Base-by-base conservation (phyloP, 2,329 filamentous ascomycete genomes). In the Paecilomyces sp. region DNA sequence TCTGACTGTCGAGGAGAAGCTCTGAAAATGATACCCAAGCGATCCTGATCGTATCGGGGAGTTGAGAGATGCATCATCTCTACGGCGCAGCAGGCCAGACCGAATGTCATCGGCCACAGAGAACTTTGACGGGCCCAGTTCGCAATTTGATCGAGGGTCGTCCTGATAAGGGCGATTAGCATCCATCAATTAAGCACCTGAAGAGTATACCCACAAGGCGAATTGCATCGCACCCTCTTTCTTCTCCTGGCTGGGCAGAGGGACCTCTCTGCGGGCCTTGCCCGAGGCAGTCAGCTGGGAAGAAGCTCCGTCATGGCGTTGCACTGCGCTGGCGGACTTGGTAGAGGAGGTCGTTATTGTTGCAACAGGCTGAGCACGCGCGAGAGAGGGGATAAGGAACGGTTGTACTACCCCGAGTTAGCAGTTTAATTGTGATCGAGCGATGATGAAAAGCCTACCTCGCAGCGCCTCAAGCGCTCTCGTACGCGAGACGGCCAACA, bases 21-120 rank as follows among this genome's bases (percentile, higher is more conserved):
- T 69, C 90, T 87, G 85, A 93, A 93, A 75, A 93, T 93, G 74
- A 94, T 93, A 67, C 90, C 90, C 63, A 92, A 82, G 41, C 90
- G 85, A 79, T 95, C 91, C 75, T 95, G 91, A 73, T 95, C 91
- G 83, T 95, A 95, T 60, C 91, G 89, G 34, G 91, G 91, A 57
- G 90, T 92, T 52, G 91, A 95, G 54, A 93, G 82, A 77, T 95
- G 91, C 91, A 95, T 95, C 91, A 95, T 95, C 75, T 95, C 91
- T 72, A 95, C 80, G 77, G 90, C 91, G 78, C 91, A 95, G 83
- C 91, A 95, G 69, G 91, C 91, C 61, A 95, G 88, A 64, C 89
- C 91, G 76, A 95, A 95, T 54, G 90, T 94, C 89, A 95, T 91
- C 68, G 91, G 91, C 91, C 91, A 95, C 62, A 95, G 81, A 22